Evolutionary conservation across 2,329 filamentous ascomycete species (phyloP).

Genomic region (Colletotrichum lentis): DNA sequence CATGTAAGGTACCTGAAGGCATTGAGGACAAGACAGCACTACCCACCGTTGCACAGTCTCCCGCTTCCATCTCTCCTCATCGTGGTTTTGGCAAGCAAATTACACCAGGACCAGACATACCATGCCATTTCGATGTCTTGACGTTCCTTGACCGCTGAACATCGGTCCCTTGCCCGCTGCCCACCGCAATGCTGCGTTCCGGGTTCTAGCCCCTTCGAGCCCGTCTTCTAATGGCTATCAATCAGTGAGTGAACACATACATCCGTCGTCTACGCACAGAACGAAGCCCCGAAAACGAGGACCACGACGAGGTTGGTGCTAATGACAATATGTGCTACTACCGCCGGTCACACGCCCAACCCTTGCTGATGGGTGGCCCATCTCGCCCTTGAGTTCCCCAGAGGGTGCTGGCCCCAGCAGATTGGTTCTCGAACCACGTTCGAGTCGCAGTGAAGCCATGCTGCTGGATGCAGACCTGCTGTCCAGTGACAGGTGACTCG

Average conservation of each 20-base stretch:
- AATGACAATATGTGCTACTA: conserved; percentile 2
- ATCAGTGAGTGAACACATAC: conserved; percentile 1
- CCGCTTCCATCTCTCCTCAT: conserved; percentile 2
- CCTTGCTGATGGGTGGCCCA: neutral
- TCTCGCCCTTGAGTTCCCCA: neutral
- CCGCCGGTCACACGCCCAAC: conserved; percentile 28
- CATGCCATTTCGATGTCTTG: neutral
- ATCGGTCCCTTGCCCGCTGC: conserved; percentile 16
- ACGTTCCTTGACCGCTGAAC: conserved; percentile 14
- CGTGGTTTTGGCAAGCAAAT: conserved; percentile 14
- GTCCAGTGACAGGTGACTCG: conserved; percentile 34
- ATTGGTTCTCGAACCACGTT: conserved; percentile 33
- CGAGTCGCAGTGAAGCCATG: conserved; percentile 29
- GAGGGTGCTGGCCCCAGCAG: conserved; percentile 25
- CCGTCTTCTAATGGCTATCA: neutral
- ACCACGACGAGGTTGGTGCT: conserved; percentile 15
- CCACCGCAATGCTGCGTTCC: conserved; percentile 11
- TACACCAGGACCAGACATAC: neutral
- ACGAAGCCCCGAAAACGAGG: conserved; percentile 17
- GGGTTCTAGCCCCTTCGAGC: conserved; percentile 16
- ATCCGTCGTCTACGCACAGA: neutral
- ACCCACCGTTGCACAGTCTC: conserved; percentile 15
- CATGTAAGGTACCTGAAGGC: conserved; percentile 33
- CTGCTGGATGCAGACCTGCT: conserved; percentile 26
- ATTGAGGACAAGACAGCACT: conserved; percentile 6